Base-by-base conservation (phyloP, 2,329 filamentous ascomycete species). In the Chrysoporthe austroafricana region DNA sequence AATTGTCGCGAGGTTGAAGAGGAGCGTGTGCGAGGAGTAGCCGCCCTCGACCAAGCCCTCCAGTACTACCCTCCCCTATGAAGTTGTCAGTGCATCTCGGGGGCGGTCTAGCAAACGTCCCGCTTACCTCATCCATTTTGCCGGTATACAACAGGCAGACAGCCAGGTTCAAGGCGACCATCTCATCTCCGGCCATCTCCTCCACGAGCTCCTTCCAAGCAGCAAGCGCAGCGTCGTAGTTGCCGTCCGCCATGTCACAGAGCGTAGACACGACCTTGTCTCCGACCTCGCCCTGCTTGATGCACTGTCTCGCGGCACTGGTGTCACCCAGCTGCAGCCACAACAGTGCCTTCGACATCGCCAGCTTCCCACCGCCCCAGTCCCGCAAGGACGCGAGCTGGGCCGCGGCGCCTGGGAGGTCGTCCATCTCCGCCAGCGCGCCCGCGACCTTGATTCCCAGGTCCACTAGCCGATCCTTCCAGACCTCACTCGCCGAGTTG, bases 1-100 rank as follows among this genome's bases (percentile, higher is more conserved):
- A 73, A 97, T 88, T 0, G 95, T 98, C 13, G 90, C 89, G 14
- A 99, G 79, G 76, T 98, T 98, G 79, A 97, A 97, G 0, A 96
- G 86, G 2, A 97, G 80, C 0, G 92, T 92, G 70, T 92, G 90
- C 67, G 95, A 97, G 0, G 88, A 86, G 52, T 87, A 82, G 1
- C 89, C 87, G 0, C 82, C 77, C 3, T 87, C 83, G 0, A 94
- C 82, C 13, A 96, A 79, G 0, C 80, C 79, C 73, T 95, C 90
- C 3, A 97, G 81, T 0, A 92, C 79, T 14, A 82, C 78, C 16
- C 88, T 87, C 0, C 92, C 91, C 84, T 92, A 69, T 2, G 50
- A 60, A 54, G 54, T 32, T 2, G 69, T 80, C 63, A 78, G 76
- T n/a, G 2, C 7, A 26, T n/a, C 8, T 64, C 16, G 16, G 1